Percentiles rank a stretch among this genome's conserved stretches.
Evolutionary conservation across 2,329 filamentous ascomycete species (phyloP).

Genomic region (Aspergillus sp.): DNA sequence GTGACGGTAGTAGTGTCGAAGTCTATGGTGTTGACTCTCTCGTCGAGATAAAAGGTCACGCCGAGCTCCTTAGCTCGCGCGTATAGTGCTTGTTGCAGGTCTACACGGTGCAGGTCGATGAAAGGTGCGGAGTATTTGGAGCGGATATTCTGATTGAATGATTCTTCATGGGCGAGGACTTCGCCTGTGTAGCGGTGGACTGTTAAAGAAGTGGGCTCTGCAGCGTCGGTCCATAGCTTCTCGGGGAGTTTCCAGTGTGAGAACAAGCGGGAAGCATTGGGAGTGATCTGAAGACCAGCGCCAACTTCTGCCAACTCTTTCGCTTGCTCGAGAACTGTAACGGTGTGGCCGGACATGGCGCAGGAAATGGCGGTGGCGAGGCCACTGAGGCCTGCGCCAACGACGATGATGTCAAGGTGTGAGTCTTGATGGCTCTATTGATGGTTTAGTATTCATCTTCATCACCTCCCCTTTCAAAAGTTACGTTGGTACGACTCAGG

Average conservation of each 20-base stretch:
- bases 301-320: slow-evolving; percentile 50
- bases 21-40: slow-evolving; percentile 50
- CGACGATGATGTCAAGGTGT: slow-evolving; percentile 30
- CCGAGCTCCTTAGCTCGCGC: slow-evolving; percentile 56
- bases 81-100: slow-evolving; percentile 59
- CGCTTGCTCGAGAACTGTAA: slow-evolving; percentile 34
- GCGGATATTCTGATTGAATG: slow-evolving; percentile 57
- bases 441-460: neutral
- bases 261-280: slow-evolving; percentile 36
- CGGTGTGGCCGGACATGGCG: slow-evolving; percentile 28
- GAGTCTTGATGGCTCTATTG: neutral
- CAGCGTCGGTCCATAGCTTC: slow-evolving; percentile 32
- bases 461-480: no score
- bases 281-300: slow-evolving; percentile 64
- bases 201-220: slow-evolving; percentile 35
- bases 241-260: slow-evolving; percentile 31
- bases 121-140: slow-evolving; percentile 60
- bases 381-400: slow-evolving; percentile 36
- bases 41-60: slow-evolving; percentile 53
- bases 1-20: slow-evolving; percentile 32
- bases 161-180: slow-evolving; percentile 48
- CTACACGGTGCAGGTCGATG: slow-evolving; percentile 62
- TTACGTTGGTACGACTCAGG: neutral
- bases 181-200: slow-evolving; percentile 39
- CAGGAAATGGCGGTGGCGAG: slow-evolving; percentile 34